Conservation (phyloP, 2,329 filamentous ascomycete genomes). For the Alternaria sp. region DNA sequence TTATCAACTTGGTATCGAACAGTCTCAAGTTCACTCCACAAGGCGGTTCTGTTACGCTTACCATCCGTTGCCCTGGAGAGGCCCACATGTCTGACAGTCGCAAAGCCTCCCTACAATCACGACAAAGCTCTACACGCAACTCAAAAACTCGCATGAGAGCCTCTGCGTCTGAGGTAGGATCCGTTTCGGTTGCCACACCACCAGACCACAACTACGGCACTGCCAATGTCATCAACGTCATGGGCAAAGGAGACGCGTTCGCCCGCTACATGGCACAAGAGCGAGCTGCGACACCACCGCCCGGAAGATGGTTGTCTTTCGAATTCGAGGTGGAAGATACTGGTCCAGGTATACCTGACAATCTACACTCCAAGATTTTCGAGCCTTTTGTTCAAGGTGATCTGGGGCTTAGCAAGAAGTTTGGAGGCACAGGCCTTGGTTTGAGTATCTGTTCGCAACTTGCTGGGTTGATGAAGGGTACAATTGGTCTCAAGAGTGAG, state of each 20-base stretch:
- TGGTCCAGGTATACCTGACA: conserved; percentile 81
- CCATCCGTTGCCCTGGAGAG: conserved; percentile 77
- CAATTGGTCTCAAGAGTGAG: conserved; percentile 74
- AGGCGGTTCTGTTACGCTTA: conserved; percentile 76
- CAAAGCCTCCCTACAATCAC: conserved; percentile 56
- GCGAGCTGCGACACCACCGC: conserved; percentile 56
- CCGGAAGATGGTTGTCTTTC: conserved; percentile 75
- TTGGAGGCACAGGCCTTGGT: conserved; percentile 86
- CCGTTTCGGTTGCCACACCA: conserved; percentile 33
- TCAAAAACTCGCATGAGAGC: conserved; percentile 41
- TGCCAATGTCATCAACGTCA: conserved; percentile 56
- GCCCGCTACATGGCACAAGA: conserved; percentile 48
- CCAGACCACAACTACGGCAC: conserved; percentile 47
- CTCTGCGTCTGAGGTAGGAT: conserved; percentile 45
- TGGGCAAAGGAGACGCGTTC: conserved; percentile 50
- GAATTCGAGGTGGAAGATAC: conserved; percentile 91
- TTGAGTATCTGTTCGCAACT: conserved; percentile 90
- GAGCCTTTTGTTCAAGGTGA: conserved; percentile 97
- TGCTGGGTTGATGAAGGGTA: conserved; percentile 82
- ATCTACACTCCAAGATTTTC: conserved; percentile 84
- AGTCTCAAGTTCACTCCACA: conserved; percentile 88
- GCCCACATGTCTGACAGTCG: conserved; percentile 53
- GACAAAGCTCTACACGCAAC: conserved; percentile 49
- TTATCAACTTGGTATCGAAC: conserved; percentile 93
- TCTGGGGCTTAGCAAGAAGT: conserved; percentile 86